These are phyloP conservation scores for Amniculicola lignicola DNA, from an alignment of 495 filamentous ascomycete genomes.

Conservation along the genomic window DNA sequence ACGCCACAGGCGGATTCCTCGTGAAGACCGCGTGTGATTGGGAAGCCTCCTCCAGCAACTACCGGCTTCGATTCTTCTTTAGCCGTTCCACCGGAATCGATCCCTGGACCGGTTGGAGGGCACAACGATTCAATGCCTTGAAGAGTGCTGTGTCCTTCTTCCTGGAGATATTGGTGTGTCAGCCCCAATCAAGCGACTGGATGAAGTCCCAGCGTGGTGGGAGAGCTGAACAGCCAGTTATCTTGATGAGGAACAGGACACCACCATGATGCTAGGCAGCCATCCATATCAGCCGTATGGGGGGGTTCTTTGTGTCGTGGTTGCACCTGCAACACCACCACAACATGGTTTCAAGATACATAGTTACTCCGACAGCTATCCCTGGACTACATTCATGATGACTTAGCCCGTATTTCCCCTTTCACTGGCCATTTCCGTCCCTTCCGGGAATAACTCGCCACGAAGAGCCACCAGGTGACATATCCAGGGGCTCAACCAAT, in stretches of 20 bases:
- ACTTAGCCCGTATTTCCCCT: background rate
- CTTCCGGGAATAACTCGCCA: too few species aligned
- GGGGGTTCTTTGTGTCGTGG: slow-evolving; percentile 10
- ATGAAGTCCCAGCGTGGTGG: slow-evolving; percentile 21
- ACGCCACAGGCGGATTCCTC: slow-evolving; percentile 1
- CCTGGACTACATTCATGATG: too few species aligned
- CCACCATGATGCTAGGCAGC: slow-evolving; percentile 17
- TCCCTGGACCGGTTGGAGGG: background rate
- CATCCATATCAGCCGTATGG: slow-evolving; percentile 5
- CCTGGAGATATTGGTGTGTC: slow-evolving; percentile 6
- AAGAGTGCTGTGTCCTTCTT: slow-evolving; percentile 18
- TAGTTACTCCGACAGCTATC: background rate
- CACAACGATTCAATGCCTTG: background rate
- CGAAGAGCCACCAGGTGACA: too few species aligned
- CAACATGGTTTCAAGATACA: background rate
- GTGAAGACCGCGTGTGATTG: too few species aligned
- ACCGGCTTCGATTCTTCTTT: background rate
- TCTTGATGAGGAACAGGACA: slow-evolving; percentile 21
- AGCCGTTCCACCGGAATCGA: background rate
- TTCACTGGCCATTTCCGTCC: background rate
- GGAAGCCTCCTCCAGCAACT: slow-evolving; percentile 1
- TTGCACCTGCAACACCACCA: slow-evolving; percentile 17
- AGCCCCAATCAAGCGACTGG: slow-evolving; percentile 10
- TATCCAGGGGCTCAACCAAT: too few species aligned
- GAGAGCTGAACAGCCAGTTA: slow-evolving; percentile 7